Base-by-base conservation (phyloP, 2,329 filamentous ascomycete genomes). In the Aspergillus ruber region DNA sequence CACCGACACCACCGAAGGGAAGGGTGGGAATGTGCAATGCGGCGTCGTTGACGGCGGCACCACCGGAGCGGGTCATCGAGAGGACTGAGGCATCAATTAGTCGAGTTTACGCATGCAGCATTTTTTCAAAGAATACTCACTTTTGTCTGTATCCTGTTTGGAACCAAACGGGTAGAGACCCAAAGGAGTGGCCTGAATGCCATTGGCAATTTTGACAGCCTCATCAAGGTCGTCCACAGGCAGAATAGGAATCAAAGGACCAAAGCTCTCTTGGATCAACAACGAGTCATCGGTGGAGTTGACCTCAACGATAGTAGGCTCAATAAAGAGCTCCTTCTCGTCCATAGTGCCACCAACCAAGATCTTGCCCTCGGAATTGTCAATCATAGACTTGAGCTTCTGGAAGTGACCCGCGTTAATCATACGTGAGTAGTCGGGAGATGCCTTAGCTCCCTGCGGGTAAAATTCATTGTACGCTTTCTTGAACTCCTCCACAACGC, bases 271-370 rank as follows among this genome's bases (percentile, higher is more conserved):
- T 53, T 95, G 82, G 20, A 74, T 72, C 62, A 96, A 79, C 68
- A 96, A 81, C 6, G 84, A 78, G 70, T 95, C 91, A 43, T 90
- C 79, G 13, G 79, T 64, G 52, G 82, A 83, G 55, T 87, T 77
- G 33, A 96, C 85, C 51, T 88, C 78, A n/a, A 98, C 83, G n/a
- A 91, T 83, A 0, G 93, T 98, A 1, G 90, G 88, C 65, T 91
- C 89, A 57, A 98, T 93, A 70, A 86, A 96, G 43, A 86, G 82
- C 27, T 88, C 80, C 32, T 79, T 75, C 64, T 88, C 84, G 66
- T 97, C 89, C 73, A 86, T 84, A 46, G 84, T 82, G 43, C 93
- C 93, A 44, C 93, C 93, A 60, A 95, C 74, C 43, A 97, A 76
- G 54, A 98, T 89, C 72, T 87, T 86, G 67, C 93, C 93, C 52